These are phyloP conservation scores for Candida qinlingensis DNA, from an alignment of 805 yeast genomes.

Conservation along the genomic window DNA sequence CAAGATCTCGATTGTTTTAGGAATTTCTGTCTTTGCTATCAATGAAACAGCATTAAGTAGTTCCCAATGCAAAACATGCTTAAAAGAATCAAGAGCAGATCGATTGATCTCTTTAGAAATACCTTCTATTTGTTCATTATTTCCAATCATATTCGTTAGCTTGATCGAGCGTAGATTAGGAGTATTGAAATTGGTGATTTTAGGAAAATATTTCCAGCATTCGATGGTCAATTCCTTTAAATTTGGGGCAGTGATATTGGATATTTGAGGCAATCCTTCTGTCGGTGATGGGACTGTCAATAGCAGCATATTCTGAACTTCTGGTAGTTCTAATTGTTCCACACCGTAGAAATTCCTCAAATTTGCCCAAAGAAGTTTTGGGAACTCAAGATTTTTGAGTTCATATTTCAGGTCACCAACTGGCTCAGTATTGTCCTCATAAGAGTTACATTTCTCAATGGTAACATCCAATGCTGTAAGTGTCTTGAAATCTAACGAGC, in stretches of 20 bases:
- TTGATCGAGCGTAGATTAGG: conserved; percentile 7
- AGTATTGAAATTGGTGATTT: background rate
- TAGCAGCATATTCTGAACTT: conserved; percentile 6
- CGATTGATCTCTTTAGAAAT: background rate
- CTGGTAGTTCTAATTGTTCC: background rate
- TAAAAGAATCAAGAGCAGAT: background rate
- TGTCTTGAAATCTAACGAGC: background rate
- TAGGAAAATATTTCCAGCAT: conserved; percentile 4
- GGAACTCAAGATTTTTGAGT: background rate
- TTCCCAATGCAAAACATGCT: conserved; percentile 8
- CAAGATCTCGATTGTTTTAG: conserved; percentile 1
- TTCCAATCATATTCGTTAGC: conserved; percentile 5
- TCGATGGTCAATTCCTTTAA: conserved; percentile 8
- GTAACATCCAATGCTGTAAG: conserved; percentile 5
- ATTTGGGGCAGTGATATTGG: conserved; percentile 3
- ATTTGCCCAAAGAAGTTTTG: conserved; percentile 7
- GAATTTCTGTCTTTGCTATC: background rate
- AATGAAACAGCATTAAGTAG: conserved; percentile 1
- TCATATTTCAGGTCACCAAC: conserved; percentile 3
- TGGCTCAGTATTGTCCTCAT: background rate
- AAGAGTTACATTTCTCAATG: background rate
- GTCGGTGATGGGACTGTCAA: conserved; percentile 1
- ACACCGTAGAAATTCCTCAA: conserved; percentile 5
- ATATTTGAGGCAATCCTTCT: background rate
- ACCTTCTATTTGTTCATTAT: background rate